A percentile compares a stretch with the other conserved stretches of the same genome.
Conservation (phyloP, 2,329 filamentous ascomycete species). For the Penicillium aurantiogriseum region DNA sequence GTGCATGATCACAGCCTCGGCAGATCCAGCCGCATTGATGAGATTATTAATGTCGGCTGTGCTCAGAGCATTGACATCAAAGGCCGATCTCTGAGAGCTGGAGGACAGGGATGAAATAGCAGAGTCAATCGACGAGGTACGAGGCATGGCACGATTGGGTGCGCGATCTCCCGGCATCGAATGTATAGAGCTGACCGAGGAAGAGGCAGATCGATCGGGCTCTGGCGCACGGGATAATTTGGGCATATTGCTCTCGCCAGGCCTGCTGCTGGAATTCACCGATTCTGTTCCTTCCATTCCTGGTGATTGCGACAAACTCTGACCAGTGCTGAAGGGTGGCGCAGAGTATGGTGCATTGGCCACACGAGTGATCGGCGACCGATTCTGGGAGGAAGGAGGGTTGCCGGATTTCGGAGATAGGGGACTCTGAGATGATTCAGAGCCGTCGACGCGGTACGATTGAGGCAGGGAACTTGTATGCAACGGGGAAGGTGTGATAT, state of each 20-base stretch:
- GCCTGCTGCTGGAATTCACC: conserved; percentile 22
- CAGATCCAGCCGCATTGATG: conserved; percentile 79
- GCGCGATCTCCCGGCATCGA: conserved; percentile 32
- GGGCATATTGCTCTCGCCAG: conserved; percentile 24
- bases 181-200: conserved; percentile 32
- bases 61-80: conserved; percentile 56
- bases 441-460: conserved; percentile 21
- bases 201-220: conserved; percentile 30
- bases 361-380: conserved; percentile 24
- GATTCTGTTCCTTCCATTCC: conserved; percentile 19
- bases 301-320: conserved; percentile 18
- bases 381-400: conserved; percentile 22
- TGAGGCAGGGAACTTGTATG: conserved; percentile 29
- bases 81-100: conserved; percentile 58
- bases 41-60: conserved; percentile 74
- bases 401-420: conserved; percentile 26
- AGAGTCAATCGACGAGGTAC: conserved; percentile 89
- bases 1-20: conserved; percentile 84
- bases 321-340: conserved; percentile 25
- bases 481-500: conserved; percentile 32
- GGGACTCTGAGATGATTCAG: conserved; percentile 27
- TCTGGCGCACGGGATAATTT: conserved; percentile 29
- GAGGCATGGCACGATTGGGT: conserved; percentile 50
- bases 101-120: conserved; percentile 75
- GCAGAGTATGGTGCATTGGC: conserved; percentile 33